phyloP scores from a whole-genome alignment of 1,139 yeast genomes.

The Suhomyces anneliseae region DNA sequence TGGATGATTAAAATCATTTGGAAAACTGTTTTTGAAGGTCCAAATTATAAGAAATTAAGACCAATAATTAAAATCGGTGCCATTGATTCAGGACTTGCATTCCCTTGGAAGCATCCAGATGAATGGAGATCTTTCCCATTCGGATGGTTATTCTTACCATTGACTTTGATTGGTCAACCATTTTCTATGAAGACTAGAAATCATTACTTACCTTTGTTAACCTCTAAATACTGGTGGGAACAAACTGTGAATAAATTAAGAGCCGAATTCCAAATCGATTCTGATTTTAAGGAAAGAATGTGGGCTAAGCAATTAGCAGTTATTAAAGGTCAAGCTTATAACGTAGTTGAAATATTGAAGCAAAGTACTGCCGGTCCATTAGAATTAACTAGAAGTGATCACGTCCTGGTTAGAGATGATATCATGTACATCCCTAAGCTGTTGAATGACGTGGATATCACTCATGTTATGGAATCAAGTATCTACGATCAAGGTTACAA shows the following conservation, averaged over 20 bases:
- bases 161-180: conserved; percentile 65
- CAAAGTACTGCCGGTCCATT: conserved; percentile 63
- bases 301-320: conserved; percentile 72
- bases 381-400: conserved; percentile 60
- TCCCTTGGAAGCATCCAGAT: conserved; percentile 84
- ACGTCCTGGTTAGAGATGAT: conserved; percentile 62
- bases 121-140: conserved; percentile 81
- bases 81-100: conserved; percentile 73
- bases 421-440: conserved; percentile 54
- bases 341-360: conserved; percentile 66
- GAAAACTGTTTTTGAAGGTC: conserved; percentile 23
- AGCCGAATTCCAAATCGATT: conserved; percentile 53
- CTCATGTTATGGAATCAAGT: conserved; percentile 22
- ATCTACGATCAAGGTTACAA: conserved; percentile 18
- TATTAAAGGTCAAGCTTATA: conserved; percentile 76
- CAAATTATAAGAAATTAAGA: conserved; percentile 11
- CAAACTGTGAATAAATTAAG: conserved; percentile 49
- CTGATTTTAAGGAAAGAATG: conserved; percentile 64
- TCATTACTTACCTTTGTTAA: conserved; percentile 59
- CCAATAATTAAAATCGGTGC: conserved; percentile 65
- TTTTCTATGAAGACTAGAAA: conserved; percentile 56
- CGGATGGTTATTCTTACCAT: conserved; percentile 75
- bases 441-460: conserved; percentile 16
- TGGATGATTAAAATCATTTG: conserved; percentile 72
- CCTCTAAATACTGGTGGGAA: conserved; percentile 74